phyloP scores from a whole-genome alignment of 2,329 filamentous ascomycete genomes.

The Penicillium crustosum region DNA sequence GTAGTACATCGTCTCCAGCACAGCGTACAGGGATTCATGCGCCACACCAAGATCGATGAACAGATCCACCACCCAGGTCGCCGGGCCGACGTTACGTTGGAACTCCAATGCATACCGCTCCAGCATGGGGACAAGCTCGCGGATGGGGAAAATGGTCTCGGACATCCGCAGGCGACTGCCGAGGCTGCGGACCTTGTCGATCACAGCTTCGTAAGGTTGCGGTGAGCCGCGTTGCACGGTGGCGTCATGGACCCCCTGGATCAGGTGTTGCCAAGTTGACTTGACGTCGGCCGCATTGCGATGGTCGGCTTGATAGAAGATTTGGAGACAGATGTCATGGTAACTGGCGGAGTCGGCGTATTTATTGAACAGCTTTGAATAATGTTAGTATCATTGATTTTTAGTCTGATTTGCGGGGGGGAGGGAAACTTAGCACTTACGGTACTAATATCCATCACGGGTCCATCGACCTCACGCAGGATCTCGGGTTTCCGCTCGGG shows the following conservation, averaged over 20 bases:
- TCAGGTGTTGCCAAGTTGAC: constrained; percentile 78
- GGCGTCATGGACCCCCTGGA: constrained; percentile 67
- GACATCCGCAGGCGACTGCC: constrained; percentile 57
- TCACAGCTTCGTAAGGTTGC: constrained; percentile 50
- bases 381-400: constrained; percentile 12
- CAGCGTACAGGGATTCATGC: constrained; percentile 60
- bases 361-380: constrained; percentile 79
- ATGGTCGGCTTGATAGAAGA: constrained; percentile 90
- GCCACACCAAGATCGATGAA: constrained; percentile 64
- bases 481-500: constrained; percentile 64
- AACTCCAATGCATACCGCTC: constrained; percentile 54
- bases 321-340: constrained; percentile 88
- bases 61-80: constrained; percentile 64
- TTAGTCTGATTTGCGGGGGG: too few species aligned
- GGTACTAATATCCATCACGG: constrained; percentile 71
- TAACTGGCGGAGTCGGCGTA: constrained; percentile 91
- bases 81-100: constrained; percentile 48
- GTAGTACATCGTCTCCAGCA: constrained; percentile 67
- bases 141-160: constrained; percentile 57
- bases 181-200: constrained; percentile 57
- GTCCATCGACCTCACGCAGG: constrained; percentile 69
- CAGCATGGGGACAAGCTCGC: constrained; percentile 55
- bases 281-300: constrained; percentile 82
- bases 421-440: constrained; percentile 53
- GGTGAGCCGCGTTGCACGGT: constrained; percentile 47